Evolutionary conservation across 2,329 filamentous ascomycete species (phyloP), one percentile per base, ranked within the genome.

Genomic region (Trichophyton benhamiae): DNA sequence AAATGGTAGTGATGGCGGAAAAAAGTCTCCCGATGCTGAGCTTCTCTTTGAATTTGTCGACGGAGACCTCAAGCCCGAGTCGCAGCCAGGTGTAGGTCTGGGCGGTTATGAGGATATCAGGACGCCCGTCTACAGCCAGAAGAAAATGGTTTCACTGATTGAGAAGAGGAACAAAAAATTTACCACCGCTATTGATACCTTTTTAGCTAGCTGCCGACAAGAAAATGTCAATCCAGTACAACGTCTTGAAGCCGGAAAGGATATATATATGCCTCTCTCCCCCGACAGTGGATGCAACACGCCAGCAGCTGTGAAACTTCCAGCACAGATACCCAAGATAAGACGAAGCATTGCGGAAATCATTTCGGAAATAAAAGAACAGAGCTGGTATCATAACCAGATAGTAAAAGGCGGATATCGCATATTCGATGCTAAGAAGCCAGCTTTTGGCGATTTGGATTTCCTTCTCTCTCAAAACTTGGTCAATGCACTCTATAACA

Each of bases 401-500:
- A 91, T 99, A 65, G 91, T 97, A 0, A 90, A 91, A 0, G 88
- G 95, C 66, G 94, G 94, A 0, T 91, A 96, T 76, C 83, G 91
- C 38, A 88, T 95, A 0, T 95, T 96, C 68, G 90, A 95, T 66
- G 83, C 88, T 1, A 91, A 96, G 68, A 83, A 87, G 65, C 80
- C 92, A 0, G 82, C 91, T 0, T 91, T 88, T 68, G 91, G 90
- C 0, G 87, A 95, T 48, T 79, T 99, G 57, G 82, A 87, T 30
- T 99, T 97, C 69, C 78, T 87, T 17, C 80, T 99, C 6, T 96
- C 91, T 59, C 94, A 99, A 71, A 83, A 88, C 65, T 77, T 99
- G 58, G 91, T 99, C n/a, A 96, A 99, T 72, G 92, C 94, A 0
- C 75, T 99, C 0, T 99, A 95, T 76, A 97, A 97, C 67, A 88